These are phyloP conservation scores for Gloeopeniophorella convolvens DNA, from an alignment of 768 basidiomycete genomes.

Conservation along the genomic window DNA sequence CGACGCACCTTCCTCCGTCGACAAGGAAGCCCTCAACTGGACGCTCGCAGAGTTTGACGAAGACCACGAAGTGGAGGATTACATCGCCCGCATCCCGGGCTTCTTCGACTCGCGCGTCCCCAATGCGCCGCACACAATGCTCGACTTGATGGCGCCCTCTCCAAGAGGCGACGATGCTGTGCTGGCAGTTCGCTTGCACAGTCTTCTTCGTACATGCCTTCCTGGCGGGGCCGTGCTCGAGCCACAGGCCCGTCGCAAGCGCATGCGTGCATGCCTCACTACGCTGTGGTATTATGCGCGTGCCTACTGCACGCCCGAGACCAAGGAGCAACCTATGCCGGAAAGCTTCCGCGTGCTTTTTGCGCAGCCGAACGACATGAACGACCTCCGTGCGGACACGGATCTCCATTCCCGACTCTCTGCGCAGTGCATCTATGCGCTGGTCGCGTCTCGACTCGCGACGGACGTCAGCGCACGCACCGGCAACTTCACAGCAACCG, in stretches of 20 bases:
- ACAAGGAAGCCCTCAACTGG: constrained; percentile 1
- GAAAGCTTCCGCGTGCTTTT: background rate
- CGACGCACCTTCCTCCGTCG: background rate
- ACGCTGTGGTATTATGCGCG: constrained; percentile 1
- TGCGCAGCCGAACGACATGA: background rate
- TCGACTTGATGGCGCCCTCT: background rate
- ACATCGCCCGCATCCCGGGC: background rate
- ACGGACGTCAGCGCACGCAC: background rate
- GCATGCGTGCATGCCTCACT: background rate
- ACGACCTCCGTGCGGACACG: background rate
- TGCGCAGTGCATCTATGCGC: background rate
- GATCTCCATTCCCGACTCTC: background rate
- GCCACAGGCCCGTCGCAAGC: background rate
- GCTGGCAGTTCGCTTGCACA: background rate
- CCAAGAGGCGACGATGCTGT: background rate
- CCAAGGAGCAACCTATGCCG: background rate
- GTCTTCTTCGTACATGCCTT: constrained; percentile 1
- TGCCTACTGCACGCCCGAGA: background rate
- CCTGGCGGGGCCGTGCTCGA: background rate
- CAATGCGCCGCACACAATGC: background rate
- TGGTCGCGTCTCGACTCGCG: background rate
- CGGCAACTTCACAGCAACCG: background rate
- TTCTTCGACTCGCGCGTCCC: constrained; percentile 6
- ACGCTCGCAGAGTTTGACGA: constrained; percentile 1
- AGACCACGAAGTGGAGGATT: constrained; percentile 1